Evolutionary conservation across 73 alveolate species (phyloP).

Genomic region (Paramecium octaurelia): DNA sequence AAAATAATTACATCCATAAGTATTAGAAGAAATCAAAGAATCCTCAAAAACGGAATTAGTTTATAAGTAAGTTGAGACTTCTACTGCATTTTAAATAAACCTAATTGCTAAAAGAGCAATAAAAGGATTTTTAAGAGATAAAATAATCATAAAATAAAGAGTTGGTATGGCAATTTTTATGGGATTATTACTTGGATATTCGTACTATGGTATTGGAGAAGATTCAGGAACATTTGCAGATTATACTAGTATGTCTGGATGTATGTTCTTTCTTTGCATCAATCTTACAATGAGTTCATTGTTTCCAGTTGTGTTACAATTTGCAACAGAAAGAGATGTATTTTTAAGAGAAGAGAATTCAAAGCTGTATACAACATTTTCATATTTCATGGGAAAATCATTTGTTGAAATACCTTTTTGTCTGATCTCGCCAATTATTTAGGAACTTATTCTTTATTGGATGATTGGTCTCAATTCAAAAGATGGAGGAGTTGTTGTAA

Average conservation of each 20-base stretch:
- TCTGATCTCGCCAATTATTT: constrained; percentile 21
- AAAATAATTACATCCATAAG: background rate
- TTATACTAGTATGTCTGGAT: constrained; percentile 20
- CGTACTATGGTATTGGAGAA: constrained; percentile 2
- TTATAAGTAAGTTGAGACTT: constrained; percentile 11
- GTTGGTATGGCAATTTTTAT: constrained; percentile 22
- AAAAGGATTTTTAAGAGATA: constrained; percentile 22
- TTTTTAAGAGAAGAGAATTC: constrained; percentile 61
- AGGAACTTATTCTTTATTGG: constrained; percentile 47
- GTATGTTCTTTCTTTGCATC: constrained; percentile 41
- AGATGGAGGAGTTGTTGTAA: constrained; percentile 33
- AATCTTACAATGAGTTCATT: constrained; percentile 31
- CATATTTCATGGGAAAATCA: constrained; percentile 51
- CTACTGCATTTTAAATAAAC: background rate
- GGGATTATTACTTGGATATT: constrained; percentile 22
- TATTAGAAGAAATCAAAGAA: background rate
- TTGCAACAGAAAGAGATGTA: constrained; percentile 57
- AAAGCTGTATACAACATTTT: constrained; percentile 41
- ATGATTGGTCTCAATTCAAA: constrained; percentile 49
- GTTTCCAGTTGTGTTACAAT: constrained; percentile 41
- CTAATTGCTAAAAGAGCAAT: background rate
- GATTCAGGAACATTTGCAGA: background rate
- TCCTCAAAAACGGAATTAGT: constrained; percentile 10
- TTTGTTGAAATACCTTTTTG: constrained; percentile 25
- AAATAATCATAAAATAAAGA: background rate